Evolutionary conservation across 345 rosid species (phyloP), one percentile per base, ranked within the genome.

Genomic region (Salix viminalis): DNA sequence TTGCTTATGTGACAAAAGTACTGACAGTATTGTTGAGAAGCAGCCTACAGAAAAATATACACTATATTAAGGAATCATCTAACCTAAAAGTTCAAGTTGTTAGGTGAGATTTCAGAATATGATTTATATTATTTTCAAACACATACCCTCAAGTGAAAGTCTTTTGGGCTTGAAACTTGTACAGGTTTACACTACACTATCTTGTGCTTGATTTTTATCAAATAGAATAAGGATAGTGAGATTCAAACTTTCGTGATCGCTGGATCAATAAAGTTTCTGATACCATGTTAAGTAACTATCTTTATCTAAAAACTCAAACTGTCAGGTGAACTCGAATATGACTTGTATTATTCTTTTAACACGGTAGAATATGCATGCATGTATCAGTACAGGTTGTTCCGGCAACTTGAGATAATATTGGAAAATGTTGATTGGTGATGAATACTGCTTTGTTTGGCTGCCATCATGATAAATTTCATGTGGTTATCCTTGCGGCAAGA

Each of bases 401-500:
- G 75, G 77, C 68, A 73, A 71, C 74, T 52, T n/a, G 65, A 66
- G 34, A 46, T 46, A 34, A 16, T 41, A 10, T 6, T 32, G 34
- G 36, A 32, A 18, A 42, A 50, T 52, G 65, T 44, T 67, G 77
- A 76, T 79, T 42, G 81, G n/a, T 48, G 76, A 78, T 56, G 81
- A 73, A 76, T 50, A 21, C 41, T 19, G 48, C 52, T 9, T 56
- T 62, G 56, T 36, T 64, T 77, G 75, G 75, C 79, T 73, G 64
- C 71, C 39, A 26, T 42, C 15, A 21, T 12, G 9, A 21, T 78
- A 78, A 64, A 76, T 76, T 79, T 78, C 80, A 58, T 70, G 32
- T 74, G 80, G 81, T 74, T 83, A 74, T 68, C 44, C 71, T 65
- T 41, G 79, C 65, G 72, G 56, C 52, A 60, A 61, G 70, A 74